Evolutionary conservation across 2,329 filamentous ascomycete genomes (phyloP).

Genomic region (Cladosporium austrohemisphaericum): DNA sequence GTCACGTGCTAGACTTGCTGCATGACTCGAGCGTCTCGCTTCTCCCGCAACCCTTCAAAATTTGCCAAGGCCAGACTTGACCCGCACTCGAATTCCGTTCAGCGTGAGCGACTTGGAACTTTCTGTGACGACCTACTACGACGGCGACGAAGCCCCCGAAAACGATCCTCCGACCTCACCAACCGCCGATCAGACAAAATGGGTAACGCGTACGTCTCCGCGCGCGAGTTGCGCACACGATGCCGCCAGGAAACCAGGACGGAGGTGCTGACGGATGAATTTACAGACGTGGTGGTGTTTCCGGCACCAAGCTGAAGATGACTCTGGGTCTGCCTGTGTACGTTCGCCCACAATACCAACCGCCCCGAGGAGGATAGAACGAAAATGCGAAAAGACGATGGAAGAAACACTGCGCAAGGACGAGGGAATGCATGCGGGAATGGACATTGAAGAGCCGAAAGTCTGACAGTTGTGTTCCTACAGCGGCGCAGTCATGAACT

Average conservation of each 20-base stretch:
- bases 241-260: neutral
- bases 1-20: neutral
- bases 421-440: neutral
- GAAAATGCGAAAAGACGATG: neutral
- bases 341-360: slow-evolving; percentile 44
- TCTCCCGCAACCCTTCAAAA: neutral
- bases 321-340: slow-evolving; percentile 99
- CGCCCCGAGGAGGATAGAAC: slow-evolving; percentile 4
- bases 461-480: slow-evolving; percentile 10
- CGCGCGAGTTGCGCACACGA: slow-evolving; percentile 1
- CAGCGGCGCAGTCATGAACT: slow-evolving; percentile 99
- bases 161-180: slow-evolving; percentile 9
- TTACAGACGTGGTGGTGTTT: slow-evolving; percentile 64
- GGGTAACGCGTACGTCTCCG: slow-evolving; percentile 14
- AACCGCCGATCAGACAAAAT: slow-evolving; percentile 14
- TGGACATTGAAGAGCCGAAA: slow-evolving; percentile 15
- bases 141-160: slow-evolving; percentile 12
- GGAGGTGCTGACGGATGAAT: slow-evolving; percentile 10
- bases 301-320: slow-evolving; percentile 99
- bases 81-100: slow-evolving; percentile 1
- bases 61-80: neutral
- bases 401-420: neutral
- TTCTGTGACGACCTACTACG: slow-evolving; percentile 9
- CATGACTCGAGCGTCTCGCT: neutral
- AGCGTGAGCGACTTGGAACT: slow-evolving; percentile 4